Conservation (phyloP, 2,329 filamentous ascomycete genomes). For the Neobulgaria alba region DNA sequence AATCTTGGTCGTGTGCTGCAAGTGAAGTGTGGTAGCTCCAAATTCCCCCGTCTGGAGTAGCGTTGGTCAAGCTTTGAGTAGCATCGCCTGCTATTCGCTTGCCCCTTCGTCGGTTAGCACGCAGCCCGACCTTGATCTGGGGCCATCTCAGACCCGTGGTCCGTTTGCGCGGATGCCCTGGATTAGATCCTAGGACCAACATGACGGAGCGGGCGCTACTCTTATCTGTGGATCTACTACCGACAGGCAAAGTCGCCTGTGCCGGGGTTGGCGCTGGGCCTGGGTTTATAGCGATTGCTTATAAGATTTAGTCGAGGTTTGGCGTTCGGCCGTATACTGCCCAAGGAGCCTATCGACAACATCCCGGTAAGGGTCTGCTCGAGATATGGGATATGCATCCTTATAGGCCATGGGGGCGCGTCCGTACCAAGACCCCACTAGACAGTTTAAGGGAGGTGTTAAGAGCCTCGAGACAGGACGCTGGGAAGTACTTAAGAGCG, state of each 20-base stretch:
- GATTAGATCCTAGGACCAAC: background rate
- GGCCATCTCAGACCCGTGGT: no score
- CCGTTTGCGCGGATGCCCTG: background rate
- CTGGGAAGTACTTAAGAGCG: conserved; percentile 13
- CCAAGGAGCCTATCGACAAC: background rate
- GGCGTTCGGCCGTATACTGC: background rate
- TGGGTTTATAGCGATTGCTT: background rate
- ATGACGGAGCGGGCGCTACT: background rate
- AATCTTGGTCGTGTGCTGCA: no score
- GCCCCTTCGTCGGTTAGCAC: no score
- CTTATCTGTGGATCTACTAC: background rate
- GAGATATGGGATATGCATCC: background rate
- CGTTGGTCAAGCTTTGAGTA: background rate
- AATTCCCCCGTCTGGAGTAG: background rate
- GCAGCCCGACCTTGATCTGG: no score
- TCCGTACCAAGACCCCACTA: conserved; percentile 10
- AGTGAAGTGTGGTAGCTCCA: background rate
- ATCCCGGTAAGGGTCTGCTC: background rate
- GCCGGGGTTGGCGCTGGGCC: background rate
- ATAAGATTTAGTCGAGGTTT: background rate
- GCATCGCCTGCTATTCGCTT: background rate
- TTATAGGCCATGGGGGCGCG: conserved; percentile 1
- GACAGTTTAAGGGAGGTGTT: conserved; percentile 10
- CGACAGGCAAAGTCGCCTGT: background rate
- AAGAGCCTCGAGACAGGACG: background rate